Conservation (phyloP, 441 rosid genomes). For the Pelargonium myrrhifolium region DNA sequence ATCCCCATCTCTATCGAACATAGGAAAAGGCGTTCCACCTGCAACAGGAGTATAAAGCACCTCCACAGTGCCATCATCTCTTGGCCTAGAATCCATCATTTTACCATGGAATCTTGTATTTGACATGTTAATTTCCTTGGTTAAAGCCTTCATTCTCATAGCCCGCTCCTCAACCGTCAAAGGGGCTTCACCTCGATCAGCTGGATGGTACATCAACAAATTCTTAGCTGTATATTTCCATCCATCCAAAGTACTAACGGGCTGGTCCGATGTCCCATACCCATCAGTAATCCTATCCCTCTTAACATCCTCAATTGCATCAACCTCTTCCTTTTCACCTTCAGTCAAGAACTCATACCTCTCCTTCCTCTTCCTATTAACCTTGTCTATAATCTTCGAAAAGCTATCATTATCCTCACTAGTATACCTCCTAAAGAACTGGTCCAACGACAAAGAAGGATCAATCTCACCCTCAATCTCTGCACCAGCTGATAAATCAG, state of each 20-base stretch:
- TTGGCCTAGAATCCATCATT: slow-evolving; percentile 69
- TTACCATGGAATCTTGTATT: slow-evolving; percentile 88
- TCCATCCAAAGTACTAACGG: slow-evolving; percentile 70
- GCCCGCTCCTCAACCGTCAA: slow-evolving; percentile 74
- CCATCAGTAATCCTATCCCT: slow-evolving; percentile 87
- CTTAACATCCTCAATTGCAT: slow-evolving; percentile 47
- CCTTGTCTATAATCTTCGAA: slow-evolving; percentile 75
- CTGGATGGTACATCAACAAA: slow-evolving; percentile 89
- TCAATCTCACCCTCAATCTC: slow-evolving; percentile 46
- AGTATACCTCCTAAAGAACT: slow-evolving; percentile 74
- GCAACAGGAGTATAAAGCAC: slow-evolving; percentile 73
- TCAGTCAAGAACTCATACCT: slow-evolving; percentile 49
- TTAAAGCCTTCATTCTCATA: slow-evolving; percentile 52
- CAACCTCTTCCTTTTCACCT: slow-evolving; percentile 46
- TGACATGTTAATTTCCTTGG: slow-evolving; percentile 55
- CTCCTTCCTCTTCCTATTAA: slow-evolving; percentile 78
- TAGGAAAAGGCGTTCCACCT: slow-evolving; percentile 65
- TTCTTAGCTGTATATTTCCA: slow-evolving; percentile 86
- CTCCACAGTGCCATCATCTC: slow-evolving; percentile 67
- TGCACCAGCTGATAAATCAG: slow-evolving; percentile 27
- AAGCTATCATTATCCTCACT: slow-evolving; percentile 94
- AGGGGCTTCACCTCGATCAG: slow-evolving; percentile 77
- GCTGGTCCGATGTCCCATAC: slow-evolving; percentile 91
- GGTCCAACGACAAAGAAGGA: slow-evolving; percentile 57
- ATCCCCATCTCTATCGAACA: slow-evolving; percentile 56